These are phyloP conservation scores for Ophiostoma ulmi DNA, from an alignment of 2,329 filamentous ascomycete genomes.

Conservation along the genomic window DNA sequence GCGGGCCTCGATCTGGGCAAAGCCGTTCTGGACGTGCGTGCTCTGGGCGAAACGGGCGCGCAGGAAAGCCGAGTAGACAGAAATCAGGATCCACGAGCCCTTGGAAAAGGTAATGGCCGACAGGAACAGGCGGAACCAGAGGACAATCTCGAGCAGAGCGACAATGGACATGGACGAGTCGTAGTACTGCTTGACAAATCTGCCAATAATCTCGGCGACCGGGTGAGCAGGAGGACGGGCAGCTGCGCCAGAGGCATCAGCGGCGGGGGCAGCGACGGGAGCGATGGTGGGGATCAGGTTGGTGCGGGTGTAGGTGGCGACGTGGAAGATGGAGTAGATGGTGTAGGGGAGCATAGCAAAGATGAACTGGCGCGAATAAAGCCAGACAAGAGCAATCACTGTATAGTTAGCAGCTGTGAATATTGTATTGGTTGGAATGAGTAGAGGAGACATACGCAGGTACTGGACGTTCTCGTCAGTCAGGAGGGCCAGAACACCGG, in stretches of 20 bases:
- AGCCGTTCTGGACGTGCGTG: constrained; percentile 81
- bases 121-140: constrained; percentile 78
- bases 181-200: constrained; percentile 97
- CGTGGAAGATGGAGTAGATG: constrained; percentile 98
- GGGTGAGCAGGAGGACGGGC: constrained; percentile 51
- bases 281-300: constrained; percentile 85
- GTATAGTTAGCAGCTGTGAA: constrained; percentile 27
- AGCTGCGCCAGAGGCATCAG: constrained; percentile 50
- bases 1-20: constrained; percentile 65
- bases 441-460: constrained; percentile 58
- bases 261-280: constrained; percentile 54
- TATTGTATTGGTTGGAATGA: not conserved
- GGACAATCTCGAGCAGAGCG: constrained; percentile 75
- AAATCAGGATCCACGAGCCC: constrained; percentile 82
- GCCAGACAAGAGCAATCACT: constrained; percentile 95
- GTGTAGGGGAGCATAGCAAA: constrained; percentile 89
- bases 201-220: constrained; percentile 75
- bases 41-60: constrained; percentile 86
- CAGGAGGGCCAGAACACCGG: constrained; percentile 60
- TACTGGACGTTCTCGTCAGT: constrained; percentile 98
- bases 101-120: constrained; percentile 83
- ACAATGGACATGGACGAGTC: constrained; percentile 93
- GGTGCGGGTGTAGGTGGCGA: constrained; percentile 90
- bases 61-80: constrained; percentile 85
- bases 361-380: constrained; percentile 82